Evolutionary conservation across 2,329 filamentous ascomycete genomes (phyloP).

Genomic region (Tolypocladium tundrense): DNA sequence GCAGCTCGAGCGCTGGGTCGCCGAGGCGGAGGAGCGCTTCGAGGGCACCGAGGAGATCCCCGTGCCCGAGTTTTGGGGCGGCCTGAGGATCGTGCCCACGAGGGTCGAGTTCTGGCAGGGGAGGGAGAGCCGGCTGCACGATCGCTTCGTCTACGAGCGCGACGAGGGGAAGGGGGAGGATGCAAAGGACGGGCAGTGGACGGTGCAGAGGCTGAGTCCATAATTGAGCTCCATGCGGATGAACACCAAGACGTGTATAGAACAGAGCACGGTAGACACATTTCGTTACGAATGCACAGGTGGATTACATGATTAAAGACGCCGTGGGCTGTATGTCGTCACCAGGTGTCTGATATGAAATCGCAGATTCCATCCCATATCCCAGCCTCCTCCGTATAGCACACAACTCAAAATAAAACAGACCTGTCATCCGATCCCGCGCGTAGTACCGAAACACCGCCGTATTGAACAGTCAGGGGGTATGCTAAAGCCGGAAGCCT

Average conservation of each 20-base stretch:
- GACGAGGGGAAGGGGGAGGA: constrained; percentile 27
- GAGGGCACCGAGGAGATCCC: constrained; percentile 70
- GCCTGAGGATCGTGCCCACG: constrained; percentile 74
- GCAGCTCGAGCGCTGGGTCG: constrained; percentile 67
- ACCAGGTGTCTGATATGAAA: not conserved
- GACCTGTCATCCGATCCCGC: not conserved
- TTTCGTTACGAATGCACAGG: not conserved
- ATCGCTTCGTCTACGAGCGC: constrained; percentile 79
- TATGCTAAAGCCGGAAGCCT: constrained; percentile 2
- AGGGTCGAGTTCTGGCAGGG: constrained; percentile 96
- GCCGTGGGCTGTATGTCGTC: no score
- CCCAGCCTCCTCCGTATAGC: not conserved
- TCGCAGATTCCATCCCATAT: not conserved
- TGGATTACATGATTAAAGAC: not conserved
- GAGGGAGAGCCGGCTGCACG: constrained; percentile 78
- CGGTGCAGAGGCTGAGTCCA: constrained; percentile 63
- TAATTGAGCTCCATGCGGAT: constrained; percentile 21
- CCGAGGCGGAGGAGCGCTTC: constrained; percentile 67
- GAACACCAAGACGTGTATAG: not conserved
- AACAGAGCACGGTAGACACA: not conserved
- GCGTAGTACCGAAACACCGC: not conserved
- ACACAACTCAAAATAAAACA: not conserved
- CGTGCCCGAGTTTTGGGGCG: constrained; percentile 91
- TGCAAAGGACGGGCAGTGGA: constrained; percentile 42
- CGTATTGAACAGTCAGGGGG: not conserved